Evolutionary conservation across 2,329 filamentous ascomycete genomes (phyloP).

Genomic region (Curvularia eragrostidis): DNA sequence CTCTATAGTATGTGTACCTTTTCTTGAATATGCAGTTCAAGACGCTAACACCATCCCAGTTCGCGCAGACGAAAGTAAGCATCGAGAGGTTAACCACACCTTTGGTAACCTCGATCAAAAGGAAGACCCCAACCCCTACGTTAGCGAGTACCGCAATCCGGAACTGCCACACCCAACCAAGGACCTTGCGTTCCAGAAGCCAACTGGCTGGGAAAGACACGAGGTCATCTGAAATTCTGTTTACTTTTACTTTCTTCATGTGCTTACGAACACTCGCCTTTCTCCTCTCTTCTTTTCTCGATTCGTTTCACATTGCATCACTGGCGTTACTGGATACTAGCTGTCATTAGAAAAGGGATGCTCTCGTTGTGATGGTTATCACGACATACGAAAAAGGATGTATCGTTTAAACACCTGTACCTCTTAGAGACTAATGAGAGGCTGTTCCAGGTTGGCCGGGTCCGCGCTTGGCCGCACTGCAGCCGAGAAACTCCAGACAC

Average conservation of each 20-base stretch:
- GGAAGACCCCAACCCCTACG: constrained; percentile 90
- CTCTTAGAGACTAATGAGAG: constrained; percentile 6
- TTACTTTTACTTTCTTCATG: constrained; percentile 1
- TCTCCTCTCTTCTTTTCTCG: constrained; percentile 8
- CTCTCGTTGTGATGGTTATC: constrained; percentile 3
- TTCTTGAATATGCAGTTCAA: constrained; percentile 3
- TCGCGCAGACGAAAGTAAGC: constrained; percentile 55
- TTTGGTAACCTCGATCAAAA: constrained; percentile 85
- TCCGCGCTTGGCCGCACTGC: constrained; percentile 2
- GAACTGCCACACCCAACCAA: constrained; percentile 72
- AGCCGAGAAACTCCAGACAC: not conserved
- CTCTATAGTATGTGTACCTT: constrained; percentile 72
- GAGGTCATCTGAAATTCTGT: constrained; percentile 58
- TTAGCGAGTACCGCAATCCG: constrained; percentile 77
- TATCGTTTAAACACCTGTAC: constrained; percentile 8
- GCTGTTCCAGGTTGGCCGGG: constrained; percentile 2
- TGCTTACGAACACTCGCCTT: not conserved
- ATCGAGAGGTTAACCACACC: constrained; percentile 95
- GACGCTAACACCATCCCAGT: constrained; percentile 29
- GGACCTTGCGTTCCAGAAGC: constrained; percentile 68
- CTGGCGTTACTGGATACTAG: constrained; percentile 14
- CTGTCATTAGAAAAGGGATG: constrained; percentile 9
- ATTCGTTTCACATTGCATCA: constrained; percentile 15
- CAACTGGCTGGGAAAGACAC: constrained; percentile 79
- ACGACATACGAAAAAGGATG: constrained; percentile 2